phyloP scores from a whole-genome alignment of 495 filamentous ascomycete genomes.

The Mytilinidion resinicola region DNA sequence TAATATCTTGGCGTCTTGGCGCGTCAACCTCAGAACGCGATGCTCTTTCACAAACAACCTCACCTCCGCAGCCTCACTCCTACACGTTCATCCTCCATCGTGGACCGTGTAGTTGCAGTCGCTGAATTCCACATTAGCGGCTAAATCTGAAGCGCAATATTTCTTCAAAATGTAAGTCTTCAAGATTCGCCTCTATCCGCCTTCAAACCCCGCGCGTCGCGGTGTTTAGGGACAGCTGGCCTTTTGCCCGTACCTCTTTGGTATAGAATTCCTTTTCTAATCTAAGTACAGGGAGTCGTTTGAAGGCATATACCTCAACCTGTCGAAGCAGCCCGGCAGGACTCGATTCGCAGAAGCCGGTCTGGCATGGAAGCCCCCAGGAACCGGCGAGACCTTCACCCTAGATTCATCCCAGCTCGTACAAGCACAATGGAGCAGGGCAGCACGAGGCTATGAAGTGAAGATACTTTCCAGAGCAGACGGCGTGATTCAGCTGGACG shows the following conservation, averaged over 20 bases:
- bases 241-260: background rate
- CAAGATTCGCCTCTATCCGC: background rate
- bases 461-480: constrained; percentile 79
- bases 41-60: too few species aligned
- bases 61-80: too few species aligned
- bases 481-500: constrained; percentile 88
- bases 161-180: background rate
- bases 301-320: constrained; percentile 89
- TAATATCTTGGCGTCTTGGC: too few species aligned
- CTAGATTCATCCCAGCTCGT: constrained; percentile 75
- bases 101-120: too few species aligned
- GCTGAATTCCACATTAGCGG: too few species aligned
- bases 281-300: constrained; percentile 68
- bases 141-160: background rate
- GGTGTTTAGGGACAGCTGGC: background rate
- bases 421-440: constrained; percentile 90
- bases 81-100: too few species aligned
- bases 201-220: too few species aligned
- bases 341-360: constrained; percentile 90
- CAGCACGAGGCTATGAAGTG: constrained; percentile 84
- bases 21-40: too few species aligned
- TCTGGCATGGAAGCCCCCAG: constrained; percentile 86
- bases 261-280: background rate
- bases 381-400: constrained; percentile 85
- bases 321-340: constrained; percentile 83